Evolutionary conservation across 495 filamentous ascomycete genomes (phyloP), one percentile per base, ranked within the genome.

Genomic region (Xylaria cubensis): DNA sequence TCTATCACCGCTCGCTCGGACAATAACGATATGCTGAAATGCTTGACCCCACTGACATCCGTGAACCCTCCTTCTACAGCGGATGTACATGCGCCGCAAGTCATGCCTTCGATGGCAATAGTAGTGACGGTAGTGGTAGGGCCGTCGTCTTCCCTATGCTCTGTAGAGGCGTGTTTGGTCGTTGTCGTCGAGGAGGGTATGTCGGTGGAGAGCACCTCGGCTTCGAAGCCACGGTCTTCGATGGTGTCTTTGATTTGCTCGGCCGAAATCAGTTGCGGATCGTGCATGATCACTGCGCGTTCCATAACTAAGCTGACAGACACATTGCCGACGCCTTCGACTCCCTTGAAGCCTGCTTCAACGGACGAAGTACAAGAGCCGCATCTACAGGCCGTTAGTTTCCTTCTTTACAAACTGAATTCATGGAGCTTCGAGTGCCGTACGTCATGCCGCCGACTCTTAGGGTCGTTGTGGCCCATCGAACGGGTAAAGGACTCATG

Each of bases 201-300:
- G 76, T 97, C 93, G 3, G 97, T 94, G 3, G 92, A 90, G 12
- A 98, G 77, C n/a, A 99, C 88, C 72, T 93, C 88, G n/a, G 93
- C 94, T 76, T 96, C 97, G 82, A 99, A 99, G 2, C 96, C 96
- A 39, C 93, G 86, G 76, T 97, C 96, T 75, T 97, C 95, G 77
- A 99, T 96, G 34, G 93, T 92, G 68, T 97, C 93, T 72, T 88
- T 88, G 61, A 98, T 86, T 74, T 89, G 83, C 34, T 93, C 92
- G 42, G 94, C 88, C 7, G 93, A 82, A 48, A 98, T 84, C 69
- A 87, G 87, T 42, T 88, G 83, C 10, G 93, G 92, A 82, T 99
- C 92, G 81, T 99, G 96, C 78, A 92, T 89, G 7, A 97, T 86
- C 8, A 97, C 94, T 0, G 95, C 97, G 36, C 94, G 90, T 79